Evolutionary conservation across 495 filamentous ascomycete genomes (phyloP), one percentile per base, ranked within the genome.

Genomic region (Penicillium longicatenatum): DNA sequence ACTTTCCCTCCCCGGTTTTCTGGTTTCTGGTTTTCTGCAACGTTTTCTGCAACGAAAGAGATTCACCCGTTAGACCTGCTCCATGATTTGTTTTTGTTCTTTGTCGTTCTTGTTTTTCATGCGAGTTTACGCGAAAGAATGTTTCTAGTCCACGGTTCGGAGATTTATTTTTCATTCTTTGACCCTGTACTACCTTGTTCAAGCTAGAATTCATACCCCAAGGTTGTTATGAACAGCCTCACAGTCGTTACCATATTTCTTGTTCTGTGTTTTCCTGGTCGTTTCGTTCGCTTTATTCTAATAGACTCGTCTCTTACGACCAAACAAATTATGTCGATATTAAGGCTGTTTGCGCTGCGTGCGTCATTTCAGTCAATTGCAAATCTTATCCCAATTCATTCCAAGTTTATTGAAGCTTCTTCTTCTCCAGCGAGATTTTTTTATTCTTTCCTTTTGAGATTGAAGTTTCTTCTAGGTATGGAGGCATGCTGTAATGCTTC

Each of bases 161-260:
- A 33, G 42, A 30, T 46, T 19, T 37, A 8, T 11, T 17, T 52
- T 47, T 51, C 14, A 24, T 43, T 48, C 5, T 43, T 48, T 29
- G 47, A 24, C 46, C 30, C 22, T 59, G 41, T 50, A 52, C 43
- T 54, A 53, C 55, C 41, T 22, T 29, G 50, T 45, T 22, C 33
- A 55, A 42, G 55, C 39, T 65, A 65, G 58, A 64, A 49, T 57
- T 53, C 62, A 65, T 65, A 65, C 62, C 62, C 62, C 29, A n/a
- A 55, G 46, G 59, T 52, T 26, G 33, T 54, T 12, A 30, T 6
- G 11, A 44, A 12, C 30, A 19, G 42, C 51, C 58, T 37, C 59
- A 59, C 62, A 51, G 35, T 65, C 62, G 44, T 59, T 65, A 59
- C 54, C 31, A 35, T 16, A 20, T 31, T 42, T n/a, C 8, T 39